Evolutionary conservation across 2,329 filamentous ascomycete species (phyloP).

Genomic region (Tothia fuscella): DNA sequence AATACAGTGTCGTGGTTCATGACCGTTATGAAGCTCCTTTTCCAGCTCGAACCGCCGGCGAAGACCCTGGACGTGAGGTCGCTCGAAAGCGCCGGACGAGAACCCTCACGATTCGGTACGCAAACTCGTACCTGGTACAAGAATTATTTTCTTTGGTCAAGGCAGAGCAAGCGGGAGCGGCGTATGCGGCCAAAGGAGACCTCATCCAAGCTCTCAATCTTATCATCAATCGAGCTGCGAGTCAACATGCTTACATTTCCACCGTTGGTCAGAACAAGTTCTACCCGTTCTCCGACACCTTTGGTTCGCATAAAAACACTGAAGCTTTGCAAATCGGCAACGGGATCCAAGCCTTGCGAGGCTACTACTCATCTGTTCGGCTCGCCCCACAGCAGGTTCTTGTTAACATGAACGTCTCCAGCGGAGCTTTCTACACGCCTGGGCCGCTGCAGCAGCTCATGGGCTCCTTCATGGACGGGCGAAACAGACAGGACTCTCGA

Average conservation of each 20-base stretch:
- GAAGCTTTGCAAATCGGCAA: slow-evolving; percentile 32
- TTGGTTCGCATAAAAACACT: slow-evolving; percentile 8
- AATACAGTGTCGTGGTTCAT: slow-evolving; percentile 13
- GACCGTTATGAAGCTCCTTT: slow-evolving; percentile 3
- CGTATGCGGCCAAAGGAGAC: slow-evolving; percentile 35
- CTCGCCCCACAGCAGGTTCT: slow-evolving; percentile 45
- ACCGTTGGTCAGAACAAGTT: slow-evolving; percentile 26
- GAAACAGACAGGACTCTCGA: neutral
- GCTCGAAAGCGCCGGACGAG: neutral
- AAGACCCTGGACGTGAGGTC: slow-evolving; percentile 10
- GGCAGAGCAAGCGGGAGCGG: slow-evolving; percentile 22
- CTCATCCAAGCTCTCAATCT: slow-evolving; percentile 48
- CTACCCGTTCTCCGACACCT: slow-evolving; percentile 29
- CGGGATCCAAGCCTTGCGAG: slow-evolving; percentile 46
- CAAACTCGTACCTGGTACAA: slow-evolving; percentile 2
- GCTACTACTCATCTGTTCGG: slow-evolving; percentile 51
- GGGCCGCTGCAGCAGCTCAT: slow-evolving; percentile 27
- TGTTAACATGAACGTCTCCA: slow-evolving; percentile 52
- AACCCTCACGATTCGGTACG: neutral
- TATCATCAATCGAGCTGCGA: slow-evolving; percentile 38
- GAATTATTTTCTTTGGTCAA: slow-evolving; percentile 35
- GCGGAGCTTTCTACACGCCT: slow-evolving; percentile 44
- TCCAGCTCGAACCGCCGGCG: slow-evolving; percentile 13
- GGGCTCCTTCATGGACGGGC: slow-evolving; percentile 6
- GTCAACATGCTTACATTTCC: slow-evolving; percentile 27